Percentiles rank a stretch among this genome's conserved stretches.
phyloP scores from a whole-genome alignment of 208 protist genomes.

The Acanthamoeba sp. region DNA sequence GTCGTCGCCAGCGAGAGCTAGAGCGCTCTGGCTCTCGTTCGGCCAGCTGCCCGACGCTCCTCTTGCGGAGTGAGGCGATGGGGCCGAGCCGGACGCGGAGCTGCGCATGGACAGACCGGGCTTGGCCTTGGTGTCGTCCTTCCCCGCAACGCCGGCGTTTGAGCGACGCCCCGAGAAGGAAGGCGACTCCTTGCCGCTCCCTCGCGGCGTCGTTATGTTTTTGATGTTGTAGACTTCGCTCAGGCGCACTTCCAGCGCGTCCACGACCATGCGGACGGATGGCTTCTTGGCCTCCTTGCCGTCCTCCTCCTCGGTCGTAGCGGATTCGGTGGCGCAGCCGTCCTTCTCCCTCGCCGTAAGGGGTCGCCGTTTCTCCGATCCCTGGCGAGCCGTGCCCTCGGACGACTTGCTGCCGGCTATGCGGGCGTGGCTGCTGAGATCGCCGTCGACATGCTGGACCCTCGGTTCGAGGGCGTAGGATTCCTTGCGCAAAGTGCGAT shows the following conservation, averaged over 20 bases:
- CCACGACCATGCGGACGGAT: constrained; percentile 6
- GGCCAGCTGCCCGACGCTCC: not conserved
- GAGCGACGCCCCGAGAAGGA: not conserved
- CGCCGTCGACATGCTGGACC: no score
- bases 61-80: not conserved
- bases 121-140: not conserved
- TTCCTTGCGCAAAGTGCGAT: not conserved
- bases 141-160: not conserved
- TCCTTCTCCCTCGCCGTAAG: no score
- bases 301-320: not conserved
- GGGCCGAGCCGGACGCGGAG: not conserved
- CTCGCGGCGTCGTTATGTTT: not conserved
- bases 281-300: not conserved
- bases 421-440: no score
- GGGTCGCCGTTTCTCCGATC: no score
- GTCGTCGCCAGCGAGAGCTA: not conserved
- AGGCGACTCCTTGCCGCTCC: not conserved
- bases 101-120: not conserved
- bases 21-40: not conserved
- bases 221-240: not conserved
- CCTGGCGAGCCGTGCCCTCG: not conserved
- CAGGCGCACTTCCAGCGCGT: not conserved
- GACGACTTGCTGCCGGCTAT: not conserved
- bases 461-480: not conserved
- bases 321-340: not conserved